Evolutionary conservation across 495 filamentous ascomycete genomes (phyloP), one percentile per base, ranked within the genome.

Genomic region (Penicillium steckii): DNA sequence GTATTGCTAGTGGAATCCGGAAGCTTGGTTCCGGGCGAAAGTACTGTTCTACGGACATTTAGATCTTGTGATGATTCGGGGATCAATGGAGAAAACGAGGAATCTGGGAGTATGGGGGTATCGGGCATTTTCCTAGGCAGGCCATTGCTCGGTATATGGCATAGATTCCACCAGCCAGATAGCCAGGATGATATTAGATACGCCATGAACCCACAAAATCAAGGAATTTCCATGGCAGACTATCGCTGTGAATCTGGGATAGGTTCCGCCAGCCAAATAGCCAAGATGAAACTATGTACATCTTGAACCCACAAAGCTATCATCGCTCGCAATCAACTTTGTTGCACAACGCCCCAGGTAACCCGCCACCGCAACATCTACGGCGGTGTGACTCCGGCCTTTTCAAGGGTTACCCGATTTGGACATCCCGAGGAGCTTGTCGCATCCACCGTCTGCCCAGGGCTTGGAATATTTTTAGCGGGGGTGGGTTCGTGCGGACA

Each of bases 391-490:
- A 44, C 12, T 18, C 33, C 42, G 43, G 48, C 21, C 23, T 4
- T 23, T 43, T 10, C 21, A 25, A 29, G 53, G 23, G 40, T 51
- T 64, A 37, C 58, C 57, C 21, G 25, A 58, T 58, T 50, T 27
- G 58, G 61, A 55, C 27, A 55, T 61, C 48, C 61, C 57, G 25
- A 6, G 8, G 7, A 30, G 19, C 17, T 41, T 19, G 47, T 37
- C 50, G 43, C 42, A 37, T 37, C 43, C 41, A 15, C 29, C n/a
- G n/a, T 26, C 26, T 29, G 37, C 32, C 21, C 27, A n/a, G 43
- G 2, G 24, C 33, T 43, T 38, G n/a, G 24, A n/a, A 32, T 33
- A 43, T 41, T 41, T 41, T 41, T 41, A 41, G 38, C 38, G 38
- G 38, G 38, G 32, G 3, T 35, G 32, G 38, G 21, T 12, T 41